Base-by-base conservation (phyloP, 352 stramenopile genomes). In the Phytophthora pini region DNA sequence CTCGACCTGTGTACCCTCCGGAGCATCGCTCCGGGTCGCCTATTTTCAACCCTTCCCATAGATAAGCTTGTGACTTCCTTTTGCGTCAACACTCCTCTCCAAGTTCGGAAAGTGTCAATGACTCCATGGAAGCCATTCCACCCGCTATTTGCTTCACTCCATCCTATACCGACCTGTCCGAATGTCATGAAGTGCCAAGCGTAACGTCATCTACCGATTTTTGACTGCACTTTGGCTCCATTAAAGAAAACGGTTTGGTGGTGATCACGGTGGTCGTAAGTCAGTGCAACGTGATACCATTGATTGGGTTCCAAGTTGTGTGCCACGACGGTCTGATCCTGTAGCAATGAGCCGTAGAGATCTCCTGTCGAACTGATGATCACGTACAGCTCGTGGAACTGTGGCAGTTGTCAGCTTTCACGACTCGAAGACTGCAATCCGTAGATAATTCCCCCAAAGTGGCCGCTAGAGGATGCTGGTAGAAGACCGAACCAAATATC, bases 221-320 rank as follows among this genome's bases (percentile, higher is more conserved):
- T 45, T 2, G 48, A 68, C 3, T 41, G 27, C 2, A 74, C 13
- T 6, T 66, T 57, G 0, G 51, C n/a, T 6, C 72, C 76, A 41
- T 81, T 41, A 1, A 81, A 24, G 6, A 67, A 78, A 34, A 81
- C 69, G 29, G 64, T 24, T 56, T 68, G 50, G 2, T 17, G 6
- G 44, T 79, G 57, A 3, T 50, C 12, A 20, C 52, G 15, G 5
- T 55, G 13, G 15, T 74, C 44, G 34, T 74, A 82, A 4, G 68
- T 67, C 13, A 80, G 45, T 6, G 52, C 76, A 44, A 81, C 32
- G 29, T 82, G 71, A 54, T 81, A 81, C 74, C 77, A 86, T 3
- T 50, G 56, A 17, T 57, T 53, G 0, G 48, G 29, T 27, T 68
- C 41, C 5, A 86, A 56, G 0, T 48, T 24, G 7, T 40, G 49